phyloP scores from a whole-genome alignment of 2,329 filamentous ascomycete genomes.

The Aspergillus alliaceus region DNA sequence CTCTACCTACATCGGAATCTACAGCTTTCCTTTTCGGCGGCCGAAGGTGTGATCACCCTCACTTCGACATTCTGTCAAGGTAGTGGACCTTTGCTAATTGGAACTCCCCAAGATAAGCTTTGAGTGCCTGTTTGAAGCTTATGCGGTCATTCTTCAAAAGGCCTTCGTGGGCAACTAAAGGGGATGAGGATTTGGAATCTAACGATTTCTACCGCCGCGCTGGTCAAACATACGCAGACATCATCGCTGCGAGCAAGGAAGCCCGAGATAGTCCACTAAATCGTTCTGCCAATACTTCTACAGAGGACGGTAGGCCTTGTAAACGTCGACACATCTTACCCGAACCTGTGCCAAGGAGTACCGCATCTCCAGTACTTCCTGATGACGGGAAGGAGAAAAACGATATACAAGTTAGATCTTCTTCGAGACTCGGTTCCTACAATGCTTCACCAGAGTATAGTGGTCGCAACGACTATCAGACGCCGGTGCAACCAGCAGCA shows the following conservation, averaged over 20 bases:
- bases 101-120: not conserved
- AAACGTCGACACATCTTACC: conserved; percentile 28
- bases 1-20: too few relatives aligned
- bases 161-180: conserved; percentile 49
- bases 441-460: not conserved
- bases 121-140: not conserved
- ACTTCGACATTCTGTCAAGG: not conserved
- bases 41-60: not conserved
- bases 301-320: conserved; percentile 12
- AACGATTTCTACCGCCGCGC: conserved; percentile 52
- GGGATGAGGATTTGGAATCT: conserved; percentile 31
- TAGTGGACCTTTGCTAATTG: not conserved
- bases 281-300: not conserved
- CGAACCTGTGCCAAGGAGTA: not conserved
- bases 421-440: not conserved
- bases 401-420: not conserved
- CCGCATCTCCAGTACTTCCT: not conserved
- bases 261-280: conserved; percentile 28
- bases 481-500: not conserved
- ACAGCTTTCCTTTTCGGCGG: too few relatives aligned
- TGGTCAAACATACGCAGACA: conserved; percentile 48
- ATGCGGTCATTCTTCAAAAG: conserved; percentile 58
- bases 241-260: conserved; percentile 43
- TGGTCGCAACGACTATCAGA: not conserved
- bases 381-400: not conserved